Evolutionary conservation across 2,329 filamentous ascomycete species (phyloP), one percentile per base, ranked within the genome.

Genomic region (Arachnomyces sp.): DNA sequence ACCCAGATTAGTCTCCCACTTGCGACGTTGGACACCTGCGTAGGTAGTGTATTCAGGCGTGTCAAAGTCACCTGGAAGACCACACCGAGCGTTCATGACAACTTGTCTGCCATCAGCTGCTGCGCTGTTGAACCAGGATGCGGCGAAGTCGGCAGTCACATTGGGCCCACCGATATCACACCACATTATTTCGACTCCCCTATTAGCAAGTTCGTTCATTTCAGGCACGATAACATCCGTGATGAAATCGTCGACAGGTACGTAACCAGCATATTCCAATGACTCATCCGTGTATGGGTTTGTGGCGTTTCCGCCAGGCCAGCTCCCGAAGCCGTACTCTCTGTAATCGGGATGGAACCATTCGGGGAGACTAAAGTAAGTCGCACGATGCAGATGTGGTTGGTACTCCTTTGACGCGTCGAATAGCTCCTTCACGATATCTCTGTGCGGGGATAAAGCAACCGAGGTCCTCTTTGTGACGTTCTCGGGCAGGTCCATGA

Each of bases 1-100:
- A 29, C 76, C 76, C 31, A 66, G 65, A 55, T 71, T 79, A 31
- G 60, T 70, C 56, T 79, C 76, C 75, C 75, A 80, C 54, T 79
- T 79, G 18, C 72, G 63, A 25, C 61, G 53, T 53, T 76, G 72
- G 7, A 70, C 66, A 2, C 67, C 63, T 2, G 62, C 57, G 51
- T 71, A 76, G 6, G 63, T 64, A 18, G 63, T 59, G 51, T 79
- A 80, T 52, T 79, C 76, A 0, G 76, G 76, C 1, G 75, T 79
- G 52, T 79, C 74, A 48, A 77, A 79, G 57, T 79, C 74, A 9
- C 67, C 66, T 0, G 70, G 61, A 0, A 75, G 55, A 3, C 76
- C 76, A 53, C 76, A 80, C 6, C 76, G 70, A 34, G 66, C 66
- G 57, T 80, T 77, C 49, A 77, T 71, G 1, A 68, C 57, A 1